Percentiles rank a stretch among this genome's conserved stretches.
These are phyloP conservation scores for Zelonia costaricensis DNA, from an alignment of 208 protist genomes.

Conservation along the genomic window DNA sequence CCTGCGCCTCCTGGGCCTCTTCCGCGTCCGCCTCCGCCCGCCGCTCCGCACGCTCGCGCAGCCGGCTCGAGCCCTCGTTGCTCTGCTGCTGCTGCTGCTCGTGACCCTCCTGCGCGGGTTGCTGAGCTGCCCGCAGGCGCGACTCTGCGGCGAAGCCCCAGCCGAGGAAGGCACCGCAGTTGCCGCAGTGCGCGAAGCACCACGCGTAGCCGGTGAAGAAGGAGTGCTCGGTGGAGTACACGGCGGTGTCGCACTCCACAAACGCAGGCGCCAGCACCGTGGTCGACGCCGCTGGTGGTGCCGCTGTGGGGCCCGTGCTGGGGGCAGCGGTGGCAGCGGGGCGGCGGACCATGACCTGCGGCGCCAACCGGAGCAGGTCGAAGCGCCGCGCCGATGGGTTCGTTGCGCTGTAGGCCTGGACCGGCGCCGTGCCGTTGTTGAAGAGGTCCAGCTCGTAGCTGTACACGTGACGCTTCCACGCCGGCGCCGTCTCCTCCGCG, in stretches of 20 bases:
- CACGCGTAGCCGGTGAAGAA: slow-evolving; percentile 83
- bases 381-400: slow-evolving; percentile 70
- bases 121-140: slow-evolving; percentile 9
- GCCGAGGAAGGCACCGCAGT: slow-evolving; percentile 70
- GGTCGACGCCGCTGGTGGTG: not conserved
- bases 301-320: too few relatives aligned
- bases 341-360: slow-evolving; percentile 15
- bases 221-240: slow-evolving; percentile 70
- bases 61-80: not conserved
- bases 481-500: slow-evolving; percentile 24
- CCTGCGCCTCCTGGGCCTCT: too few relatives aligned
- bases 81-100: not conserved
- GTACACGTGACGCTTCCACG: slow-evolving; percentile 64
- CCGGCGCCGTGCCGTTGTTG: slow-evolving; percentile 24
- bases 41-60: not conserved
- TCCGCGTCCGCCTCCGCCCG: not conserved
- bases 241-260: slow-evolving; percentile 22
- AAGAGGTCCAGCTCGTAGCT: slow-evolving; percentile 82
- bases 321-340: not conserved
- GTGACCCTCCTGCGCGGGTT: not conserved
- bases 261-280: slow-evolving; percentile 6
- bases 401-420: slow-evolving; percentile 83
- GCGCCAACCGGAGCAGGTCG: slow-evolving; percentile 63
- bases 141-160: slow-evolving; percentile 65
- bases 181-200: slow-evolving; percentile 54